Evolutionary conservation across 1,139 yeast genomes (phyloP).

Genomic region (Blastobotrys aristatus): DNA sequence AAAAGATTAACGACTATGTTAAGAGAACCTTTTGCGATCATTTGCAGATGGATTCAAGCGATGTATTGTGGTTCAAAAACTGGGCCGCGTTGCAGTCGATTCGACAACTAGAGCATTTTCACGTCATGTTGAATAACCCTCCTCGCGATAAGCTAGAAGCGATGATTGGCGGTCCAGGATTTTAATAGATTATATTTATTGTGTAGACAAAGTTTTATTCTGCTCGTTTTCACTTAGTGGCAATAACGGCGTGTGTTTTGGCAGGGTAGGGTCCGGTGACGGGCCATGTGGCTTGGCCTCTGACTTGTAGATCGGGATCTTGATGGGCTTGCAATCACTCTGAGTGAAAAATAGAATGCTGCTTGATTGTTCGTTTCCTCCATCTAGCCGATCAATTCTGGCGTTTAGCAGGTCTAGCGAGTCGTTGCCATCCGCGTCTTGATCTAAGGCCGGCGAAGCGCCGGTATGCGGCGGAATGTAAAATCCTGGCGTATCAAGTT

Average conservation of each 20-base stretch:
- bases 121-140: constrained; percentile 33
- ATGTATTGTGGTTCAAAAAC: constrained; percentile 39
- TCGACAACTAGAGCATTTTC: constrained; percentile 39
- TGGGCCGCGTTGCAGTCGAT: constrained; percentile 39
- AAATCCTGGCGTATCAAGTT: constrained; percentile 7
- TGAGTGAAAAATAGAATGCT: too few relatives aligned
- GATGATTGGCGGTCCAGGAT: constrained; percentile 17
- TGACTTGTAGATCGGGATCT: too few relatives aligned
- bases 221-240: too few relatives aligned
- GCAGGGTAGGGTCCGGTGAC: too few relatives aligned
- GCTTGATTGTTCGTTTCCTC: constrained; percentile 1
- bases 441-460: background rate
- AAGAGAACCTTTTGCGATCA: constrained; percentile 26
- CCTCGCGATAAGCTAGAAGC: constrained; percentile 21
- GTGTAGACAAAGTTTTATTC: background rate
- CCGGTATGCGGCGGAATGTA: constrained; percentile 1
- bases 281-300: too few relatives aligned
- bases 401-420: background rate
- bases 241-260: too few relatives aligned
- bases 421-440: background rate
- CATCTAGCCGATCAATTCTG: constrained; percentile 2
- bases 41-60: constrained; percentile 24
- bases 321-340: too few relatives aligned
- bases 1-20: constrained; percentile 30
- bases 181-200: too few relatives aligned